Base-by-base conservation (phyloP, 1,284 basidiomycete species). In the Anthracocystis setariae region DNA sequence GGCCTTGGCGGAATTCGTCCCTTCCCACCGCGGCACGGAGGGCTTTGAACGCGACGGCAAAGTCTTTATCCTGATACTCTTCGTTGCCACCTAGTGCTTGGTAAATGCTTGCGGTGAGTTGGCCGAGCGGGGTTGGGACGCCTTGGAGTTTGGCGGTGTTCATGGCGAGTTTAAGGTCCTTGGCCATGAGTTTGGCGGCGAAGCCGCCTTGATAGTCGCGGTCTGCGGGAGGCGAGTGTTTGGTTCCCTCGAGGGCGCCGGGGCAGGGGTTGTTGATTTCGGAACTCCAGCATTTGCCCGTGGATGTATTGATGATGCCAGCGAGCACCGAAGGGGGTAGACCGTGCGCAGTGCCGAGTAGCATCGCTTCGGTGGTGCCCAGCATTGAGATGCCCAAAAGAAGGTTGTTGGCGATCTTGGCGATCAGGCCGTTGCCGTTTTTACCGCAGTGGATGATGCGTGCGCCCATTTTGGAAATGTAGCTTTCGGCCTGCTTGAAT, bases 261-360 rank as follows among this genome's bases (percentile, higher is more conserved):
- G 90, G 91, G 29, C 92, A 92, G 3, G 93, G 93, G 78, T 94
- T 94, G 85, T 95, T 95, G 49, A 90, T 88, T 18, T 90, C 89
- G 44, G 88, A 89, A 8, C 92, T 86, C 92, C 92, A 94, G 81
- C 92, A 93, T 40, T 78, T 76, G 13, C 85, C 85, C 8, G 77
- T 79, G n/a, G 59, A 66, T 0, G 78, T 79, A 56, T 80, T 80
- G 62, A 80, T 70, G 47, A 80, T 78, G 5, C 77, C 69, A 3
- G 78, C 78, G 18, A 80, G 57, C 15, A 79, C 69, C 12, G 69
- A 9, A 9, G 73, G 53, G 1, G 67, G 74, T 10, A 80, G 52
- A 2, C 78, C 78, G 38, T 79, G 73, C 13, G 71, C 68, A 3
- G 72, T 74, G 20, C 78, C 78, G 10, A 80, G 63, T 8, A 78